phyloP scores from a whole-genome alignment of 2,329 filamentous ascomycete species.

The Aspergillus novofumigatus region DNA sequence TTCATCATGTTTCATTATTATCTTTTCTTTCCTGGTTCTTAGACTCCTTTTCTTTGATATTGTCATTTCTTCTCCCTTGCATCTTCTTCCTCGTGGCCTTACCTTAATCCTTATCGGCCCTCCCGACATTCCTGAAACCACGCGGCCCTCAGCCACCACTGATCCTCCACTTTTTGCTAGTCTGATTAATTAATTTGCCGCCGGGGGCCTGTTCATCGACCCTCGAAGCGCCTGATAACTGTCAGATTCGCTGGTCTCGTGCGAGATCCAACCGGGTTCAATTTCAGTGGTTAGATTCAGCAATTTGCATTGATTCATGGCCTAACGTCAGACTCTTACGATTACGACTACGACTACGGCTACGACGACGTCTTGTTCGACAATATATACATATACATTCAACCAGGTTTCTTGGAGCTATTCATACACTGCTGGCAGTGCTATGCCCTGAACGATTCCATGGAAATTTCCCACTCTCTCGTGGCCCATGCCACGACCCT shows the following conservation, averaged over 20 bases:
- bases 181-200: not conserved
- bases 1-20: not conserved
- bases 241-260: not conserved
- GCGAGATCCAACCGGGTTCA: not conserved
- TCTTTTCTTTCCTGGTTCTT: not conserved
- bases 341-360: too few species aligned
- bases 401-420: conserved; percentile 9
- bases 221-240: not conserved
- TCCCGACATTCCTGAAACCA: conserved; percentile 3
- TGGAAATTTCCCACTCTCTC: conserved; percentile 41
- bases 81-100: conserved; percentile 2
- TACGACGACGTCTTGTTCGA: too few species aligned
- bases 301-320: too few species aligned
- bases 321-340: too few species aligned
- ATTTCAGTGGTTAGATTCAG: not conserved
- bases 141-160: not conserved
- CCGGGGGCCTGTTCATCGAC: not conserved
- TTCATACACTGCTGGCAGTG: conserved; percentile 4
- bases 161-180: not conserved
- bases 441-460: conserved; percentile 28
- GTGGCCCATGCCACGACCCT: conserved; percentile 17
- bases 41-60: not conserved
- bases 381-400: not conserved
- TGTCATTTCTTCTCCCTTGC: conserved; percentile 1
- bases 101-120: not conserved